Base-by-base conservation (phyloP, 2,329 filamentous ascomycete species). In the Penicillium olsonii region DNA sequence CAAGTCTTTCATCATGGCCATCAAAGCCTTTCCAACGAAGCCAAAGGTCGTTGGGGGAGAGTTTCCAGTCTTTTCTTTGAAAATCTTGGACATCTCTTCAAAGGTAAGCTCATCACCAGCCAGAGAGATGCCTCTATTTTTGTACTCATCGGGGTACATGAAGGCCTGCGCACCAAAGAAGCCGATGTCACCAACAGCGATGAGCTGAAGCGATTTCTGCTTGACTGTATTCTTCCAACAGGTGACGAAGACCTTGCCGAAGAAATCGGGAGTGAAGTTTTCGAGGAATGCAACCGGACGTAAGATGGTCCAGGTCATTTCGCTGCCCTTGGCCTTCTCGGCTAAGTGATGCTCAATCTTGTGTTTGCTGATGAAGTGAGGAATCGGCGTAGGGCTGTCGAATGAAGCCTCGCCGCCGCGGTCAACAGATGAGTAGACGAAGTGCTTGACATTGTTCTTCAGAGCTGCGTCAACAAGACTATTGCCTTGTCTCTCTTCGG, bases 371-470 rank as follows among this genome's bases (percentile, higher is more conserved):
- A 75, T 75, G 64, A 88, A 88, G 65, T 88, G 84, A 0, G 82
- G 80, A 39, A 87, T 75, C 0, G 73, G 61, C 0, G 84, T 86
- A 0, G 76, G 71, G 4, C 76, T 74, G 59, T 78, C 76, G 39
- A 75, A 78, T 5, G 74, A 75, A 2, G 69, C 68, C 33, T 80
- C 76, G 38, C 84, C 83, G 37, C 83, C 82, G 33, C 85, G 81
- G 54, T 87, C 85, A 20, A 86, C 82, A 44, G 78, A 82, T 24
- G 76, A 80, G 68, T 86, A 87, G 37, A 88, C 78, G 57, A 87
- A 84, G 60, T 83, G 78, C 50, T 76, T 71, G 33, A 87, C 80
- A 11, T 75, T 74, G 20, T 79, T 66, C 20, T 77, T 75, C 49
- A 87, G 62, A 2, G 80, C 74, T n/a, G 76, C 79, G 50, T 85